Conservation (phyloP, 768 basidiomycete species). For the Tricholoma terreum region DNA sequence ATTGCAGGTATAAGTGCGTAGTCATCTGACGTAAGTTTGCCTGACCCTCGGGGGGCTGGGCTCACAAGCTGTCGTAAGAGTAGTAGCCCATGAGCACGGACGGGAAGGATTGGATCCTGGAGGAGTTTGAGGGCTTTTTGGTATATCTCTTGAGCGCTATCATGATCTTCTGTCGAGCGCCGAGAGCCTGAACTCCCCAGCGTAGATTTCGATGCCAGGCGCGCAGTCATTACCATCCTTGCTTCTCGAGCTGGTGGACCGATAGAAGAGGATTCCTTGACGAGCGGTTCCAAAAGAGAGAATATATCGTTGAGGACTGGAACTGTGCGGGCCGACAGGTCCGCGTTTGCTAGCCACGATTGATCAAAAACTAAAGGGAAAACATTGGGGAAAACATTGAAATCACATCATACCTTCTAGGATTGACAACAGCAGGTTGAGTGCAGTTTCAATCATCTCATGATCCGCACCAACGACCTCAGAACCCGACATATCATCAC, state of each 20-base stretch:
- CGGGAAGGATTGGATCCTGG: constrained; percentile 89
- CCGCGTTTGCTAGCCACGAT: constrained; percentile 45
- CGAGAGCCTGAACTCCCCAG: constrained; percentile 19
- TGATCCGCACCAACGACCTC: constrained; percentile 44
- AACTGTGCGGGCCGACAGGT: constrained; percentile 54
- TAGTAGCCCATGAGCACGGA: constrained; percentile 88
- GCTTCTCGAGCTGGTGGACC: constrained; percentile 73
- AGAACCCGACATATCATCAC: constrained; percentile 44
- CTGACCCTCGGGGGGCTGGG: constrained; percentile 21
- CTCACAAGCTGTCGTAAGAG: constrained; percentile 76
- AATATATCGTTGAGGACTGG: constrained; percentile 74
- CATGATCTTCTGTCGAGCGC: constrained; percentile 37
- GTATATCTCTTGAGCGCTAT: constrained; percentile 63
- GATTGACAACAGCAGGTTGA: constrained; percentile 79
- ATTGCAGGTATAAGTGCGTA: constrained; percentile 77
- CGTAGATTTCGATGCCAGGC: constrained; percentile 60
- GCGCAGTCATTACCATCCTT: constrained; percentile 78
- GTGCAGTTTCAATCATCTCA: constrained; percentile 72
- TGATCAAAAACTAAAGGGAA: neutral
- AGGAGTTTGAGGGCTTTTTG: constrained; percentile 85
- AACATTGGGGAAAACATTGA: neutral
- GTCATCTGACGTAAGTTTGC: constrained; percentile 35
- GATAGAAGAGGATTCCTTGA: constrained; percentile 46
- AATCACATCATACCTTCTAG: constrained; percentile 65
- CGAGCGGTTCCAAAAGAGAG: constrained; percentile 54